Conservation (phyloP, 2,329 filamentous ascomycete genomes). For the Colletotrichum sp. region DNA sequence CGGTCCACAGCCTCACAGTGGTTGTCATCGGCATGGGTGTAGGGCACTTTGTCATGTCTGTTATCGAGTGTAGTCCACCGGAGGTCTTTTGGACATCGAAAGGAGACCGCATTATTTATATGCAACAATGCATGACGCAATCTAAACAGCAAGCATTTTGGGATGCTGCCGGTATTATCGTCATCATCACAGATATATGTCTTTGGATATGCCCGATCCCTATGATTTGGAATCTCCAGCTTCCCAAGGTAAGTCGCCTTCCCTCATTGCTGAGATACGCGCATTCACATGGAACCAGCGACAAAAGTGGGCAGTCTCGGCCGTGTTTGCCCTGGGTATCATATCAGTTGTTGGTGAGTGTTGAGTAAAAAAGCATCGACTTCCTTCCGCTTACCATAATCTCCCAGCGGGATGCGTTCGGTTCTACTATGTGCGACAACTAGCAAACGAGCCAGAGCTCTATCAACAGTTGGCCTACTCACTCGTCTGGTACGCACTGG, state of each 20-base stretch:
- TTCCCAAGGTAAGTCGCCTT: neutral
- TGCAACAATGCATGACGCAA: neutral
- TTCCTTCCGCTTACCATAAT: neutral
- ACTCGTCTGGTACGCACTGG: neutral
- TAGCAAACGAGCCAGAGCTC: neutral
- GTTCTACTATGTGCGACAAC: neutral
- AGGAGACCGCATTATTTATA: neutral
- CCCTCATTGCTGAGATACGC: neutral
- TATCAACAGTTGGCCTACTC: neutral
- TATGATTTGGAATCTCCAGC: neutral
- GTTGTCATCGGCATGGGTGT: neutral
- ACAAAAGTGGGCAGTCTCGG: constrained; percentile 2
- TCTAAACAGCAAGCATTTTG: neutral
- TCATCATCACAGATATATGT: neutral
- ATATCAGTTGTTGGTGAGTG: neutral
- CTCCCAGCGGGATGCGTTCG: neutral
- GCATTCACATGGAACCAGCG: neutral
- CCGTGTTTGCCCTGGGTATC: neutral
- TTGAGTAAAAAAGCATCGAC: neutral
- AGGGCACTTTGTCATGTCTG: neutral
- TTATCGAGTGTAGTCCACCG: neutral
- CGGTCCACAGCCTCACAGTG: neutral
- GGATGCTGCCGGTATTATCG: neutral
- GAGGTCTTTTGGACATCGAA: neutral
- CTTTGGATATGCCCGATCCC: constrained; percentile 2